These are phyloP conservation scores for Dryas octopetala DNA, from an alignment of 306 rosid species.

Conservation along the genomic window DNA sequence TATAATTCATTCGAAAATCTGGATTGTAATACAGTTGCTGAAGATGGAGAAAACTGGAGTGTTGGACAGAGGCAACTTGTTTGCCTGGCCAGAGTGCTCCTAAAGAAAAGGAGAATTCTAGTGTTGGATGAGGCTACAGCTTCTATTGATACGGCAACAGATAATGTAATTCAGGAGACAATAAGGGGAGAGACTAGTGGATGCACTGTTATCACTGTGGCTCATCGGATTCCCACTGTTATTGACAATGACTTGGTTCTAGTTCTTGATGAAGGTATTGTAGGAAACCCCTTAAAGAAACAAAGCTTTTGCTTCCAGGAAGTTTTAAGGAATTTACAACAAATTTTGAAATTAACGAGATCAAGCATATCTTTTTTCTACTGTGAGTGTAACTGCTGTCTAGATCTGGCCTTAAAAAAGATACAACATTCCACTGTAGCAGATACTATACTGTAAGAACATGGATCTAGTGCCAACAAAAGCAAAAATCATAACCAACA, in stretches of 20 bases:
- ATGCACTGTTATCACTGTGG: constrained; percentile 84
- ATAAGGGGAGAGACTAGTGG: constrained; percentile 67
- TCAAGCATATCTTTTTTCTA: not conserved
- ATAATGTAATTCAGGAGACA: constrained; percentile 73
- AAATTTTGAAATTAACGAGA: not conserved
- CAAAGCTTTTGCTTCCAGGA: not conserved
- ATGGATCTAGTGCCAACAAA: not conserved
- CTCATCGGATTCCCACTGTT: constrained; percentile 84
- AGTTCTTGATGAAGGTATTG: constrained; percentile 77
- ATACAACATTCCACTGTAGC: not conserved
- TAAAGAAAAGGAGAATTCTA: constrained; percentile 69
- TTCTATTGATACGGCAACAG: constrained; percentile 81
- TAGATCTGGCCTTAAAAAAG: not conserved
- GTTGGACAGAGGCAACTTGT: constrained; percentile 96
- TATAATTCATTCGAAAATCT: constrained; percentile 1
- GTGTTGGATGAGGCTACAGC: constrained; percentile 97
- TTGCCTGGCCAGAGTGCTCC: constrained; percentile 79
- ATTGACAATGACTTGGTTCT: constrained; percentile 80
- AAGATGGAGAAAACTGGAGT: constrained; percentile 96
- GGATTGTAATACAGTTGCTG: constrained; percentile 57
- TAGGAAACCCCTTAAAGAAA: constrained; percentile 6
- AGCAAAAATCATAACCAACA: not conserved
- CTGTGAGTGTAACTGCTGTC: not conserved
- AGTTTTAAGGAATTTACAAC: not conserved
- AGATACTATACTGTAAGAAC: not conserved